These are phyloP conservation scores for Eucommia ulmoides DNA, from an alignment of 257 asterid species.

Conservation along the genomic window DNA sequence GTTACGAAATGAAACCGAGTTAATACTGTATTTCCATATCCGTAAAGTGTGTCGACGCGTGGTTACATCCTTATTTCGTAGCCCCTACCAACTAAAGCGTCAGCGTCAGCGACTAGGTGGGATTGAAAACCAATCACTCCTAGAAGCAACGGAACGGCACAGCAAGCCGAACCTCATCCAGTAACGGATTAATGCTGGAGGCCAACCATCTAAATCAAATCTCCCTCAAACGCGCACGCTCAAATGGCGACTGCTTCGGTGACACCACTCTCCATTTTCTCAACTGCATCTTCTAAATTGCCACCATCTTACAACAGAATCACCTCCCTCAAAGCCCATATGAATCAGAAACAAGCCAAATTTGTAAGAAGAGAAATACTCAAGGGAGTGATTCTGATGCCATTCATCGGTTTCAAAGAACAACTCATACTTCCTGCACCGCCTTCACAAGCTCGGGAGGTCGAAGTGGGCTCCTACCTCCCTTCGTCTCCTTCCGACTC, in stretches of 20 bases:
- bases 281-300: conserved; percentile 18
- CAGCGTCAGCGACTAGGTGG: no score
- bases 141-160: no score
- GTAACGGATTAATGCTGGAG: no score
- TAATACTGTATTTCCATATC: no score
- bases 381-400: conserved; percentile 39
- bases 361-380: conserved; percentile 50
- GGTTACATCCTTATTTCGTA: no score
- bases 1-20: no score
- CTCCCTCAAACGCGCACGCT: conserved; percentile 1
- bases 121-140: no score
- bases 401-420: conserved; percentile 16
- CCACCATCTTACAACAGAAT: conserved; percentile 14
- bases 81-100: no score
- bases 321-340: conserved; percentile 12
- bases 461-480: conserved; percentile 77
- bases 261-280: conserved; percentile 19
- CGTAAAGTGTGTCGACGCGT: no score
- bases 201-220: background rate
- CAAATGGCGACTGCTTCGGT: conserved; percentile 33
- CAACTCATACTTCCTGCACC: conserved; percentile 16
- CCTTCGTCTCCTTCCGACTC: conserved; percentile 66
- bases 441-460: conserved; percentile 52
- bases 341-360: conserved; percentile 13
- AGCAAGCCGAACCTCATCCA: no score